These are phyloP conservation scores for Aspergillus kassunensis DNA, from an alignment of 495 filamentous ascomycete species.

Conservation along the genomic window DNA sequence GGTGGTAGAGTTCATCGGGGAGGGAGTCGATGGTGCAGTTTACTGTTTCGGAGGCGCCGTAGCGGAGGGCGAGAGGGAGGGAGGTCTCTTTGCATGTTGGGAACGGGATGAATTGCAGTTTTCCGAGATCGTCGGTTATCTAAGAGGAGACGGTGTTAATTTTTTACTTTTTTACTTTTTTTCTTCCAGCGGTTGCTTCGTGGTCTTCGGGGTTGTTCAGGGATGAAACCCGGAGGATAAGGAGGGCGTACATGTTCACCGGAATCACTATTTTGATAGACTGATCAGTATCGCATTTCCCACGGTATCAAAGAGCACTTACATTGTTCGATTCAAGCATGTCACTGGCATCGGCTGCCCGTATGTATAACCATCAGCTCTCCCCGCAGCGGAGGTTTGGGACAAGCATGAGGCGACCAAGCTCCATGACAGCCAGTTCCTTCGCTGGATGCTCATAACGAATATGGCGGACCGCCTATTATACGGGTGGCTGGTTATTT, in stretches of 20 bases:
- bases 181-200: too few species aligned
- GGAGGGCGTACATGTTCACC: conserved; percentile 56
- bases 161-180: too few species aligned
- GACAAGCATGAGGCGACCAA: conserved; percentile 19
- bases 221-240: too few species aligned
- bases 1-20: conserved; percentile 87
- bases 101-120: conserved; percentile 93
- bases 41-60: conserved; percentile 71
- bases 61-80: conserved; percentile 74
- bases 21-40: conserved; percentile 89
- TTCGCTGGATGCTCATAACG: not conserved
- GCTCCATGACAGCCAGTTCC: conserved; percentile 7
- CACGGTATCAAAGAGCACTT: conserved; percentile 21
- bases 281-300: conserved; percentile 16
- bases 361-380: conserved; percentile 40
- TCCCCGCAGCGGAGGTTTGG: conserved; percentile 26
- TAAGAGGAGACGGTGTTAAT: too few species aligned
- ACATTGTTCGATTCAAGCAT: conserved; percentile 67
- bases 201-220: too few species aligned
- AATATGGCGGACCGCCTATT: not conserved
- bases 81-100: conserved; percentile 86
- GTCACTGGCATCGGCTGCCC: conserved; percentile 57
- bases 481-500: not conserved
- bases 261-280: conserved; percentile 39
- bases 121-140: conserved; percentile 72